phyloP scores from a whole-genome alignment of 352 stramenopile genomes.

The Blastocystis sp. region DNA sequence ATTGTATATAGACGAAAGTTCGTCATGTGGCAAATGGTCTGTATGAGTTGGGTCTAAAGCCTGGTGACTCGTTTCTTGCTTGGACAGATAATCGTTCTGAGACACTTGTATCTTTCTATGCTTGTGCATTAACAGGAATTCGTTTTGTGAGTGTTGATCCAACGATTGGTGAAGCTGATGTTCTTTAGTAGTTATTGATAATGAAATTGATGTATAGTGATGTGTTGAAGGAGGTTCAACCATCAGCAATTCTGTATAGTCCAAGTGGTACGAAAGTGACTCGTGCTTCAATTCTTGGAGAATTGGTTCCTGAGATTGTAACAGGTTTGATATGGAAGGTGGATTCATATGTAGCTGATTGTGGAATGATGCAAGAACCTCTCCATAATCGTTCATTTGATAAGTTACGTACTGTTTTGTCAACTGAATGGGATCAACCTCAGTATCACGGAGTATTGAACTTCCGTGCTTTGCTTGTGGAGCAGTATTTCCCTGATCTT shows the following conservation, averaged over 20 bases:
- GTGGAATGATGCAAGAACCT: constrained; percentile 1
- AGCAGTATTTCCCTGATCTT: constrained; percentile 25
- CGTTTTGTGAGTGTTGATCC: constrained; percentile 27
- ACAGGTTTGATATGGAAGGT: background rate
- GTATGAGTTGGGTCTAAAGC: constrained; percentile 53
- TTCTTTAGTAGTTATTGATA: background rate
- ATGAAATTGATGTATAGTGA: background rate
- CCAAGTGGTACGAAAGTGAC: background rate
- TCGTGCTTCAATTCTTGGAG: background rate
- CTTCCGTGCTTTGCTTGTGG: constrained; percentile 26
- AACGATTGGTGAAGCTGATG: background rate
- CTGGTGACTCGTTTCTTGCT: constrained; percentile 40
- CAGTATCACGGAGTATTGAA: constrained; percentile 12
- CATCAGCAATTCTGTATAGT: background rate
- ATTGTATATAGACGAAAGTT: background rate
- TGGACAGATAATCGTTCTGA: constrained; percentile 58
- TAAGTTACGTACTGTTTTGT: constrained; percentile 4
- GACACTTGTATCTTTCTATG: constrained; percentile 18
- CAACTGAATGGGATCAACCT: constrained; percentile 23
- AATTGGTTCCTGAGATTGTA: constrained; percentile 20
- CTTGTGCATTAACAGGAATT: constrained; percentile 46
- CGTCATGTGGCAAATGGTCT: constrained; percentile 30
- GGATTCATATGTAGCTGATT: background rate
- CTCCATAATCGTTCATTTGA: constrained; percentile 9
- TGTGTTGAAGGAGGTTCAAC: background rate